These are phyloP conservation scores for Alternaria sp. DNA, from an alignment of 2,329 filamentous ascomycete species.

Conservation along the genomic window DNA sequence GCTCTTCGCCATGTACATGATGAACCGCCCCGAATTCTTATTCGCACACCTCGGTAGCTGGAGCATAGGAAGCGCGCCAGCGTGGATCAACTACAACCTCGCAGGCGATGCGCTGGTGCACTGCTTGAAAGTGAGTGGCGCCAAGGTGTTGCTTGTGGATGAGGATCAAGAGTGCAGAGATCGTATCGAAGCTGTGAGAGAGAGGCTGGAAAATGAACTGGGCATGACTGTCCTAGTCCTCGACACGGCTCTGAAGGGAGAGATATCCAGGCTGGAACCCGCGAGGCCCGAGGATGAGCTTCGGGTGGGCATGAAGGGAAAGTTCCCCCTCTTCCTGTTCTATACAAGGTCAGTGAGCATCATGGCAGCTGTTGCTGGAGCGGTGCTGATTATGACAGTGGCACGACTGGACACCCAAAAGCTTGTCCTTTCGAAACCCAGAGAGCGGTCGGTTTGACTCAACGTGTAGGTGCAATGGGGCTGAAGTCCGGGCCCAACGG, in stretches of 20 bases:
- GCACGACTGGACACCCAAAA: slow-evolving; percentile 79
- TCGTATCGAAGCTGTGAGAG: slow-evolving; percentile 63
- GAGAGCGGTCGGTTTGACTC: slow-evolving; percentile 53
- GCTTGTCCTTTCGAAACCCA: slow-evolving; percentile 68
- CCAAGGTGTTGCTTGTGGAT: slow-evolving; percentile 58
- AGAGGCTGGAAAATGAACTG: slow-evolving; percentile 61
- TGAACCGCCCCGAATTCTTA: slow-evolving; percentile 72
- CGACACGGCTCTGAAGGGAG: slow-evolving; percentile 57
- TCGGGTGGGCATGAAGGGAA: slow-evolving; percentile 60
- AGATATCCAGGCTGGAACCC: slow-evolving; percentile 58
- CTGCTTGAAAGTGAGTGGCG: slow-evolving; percentile 67
- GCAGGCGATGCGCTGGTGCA: slow-evolving; percentile 70
- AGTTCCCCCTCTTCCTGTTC: slow-evolving; percentile 69
- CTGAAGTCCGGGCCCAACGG: slow-evolving; percentile 51
- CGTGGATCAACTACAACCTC: slow-evolving; percentile 76
- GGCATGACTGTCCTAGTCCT: slow-evolving; percentile 67
- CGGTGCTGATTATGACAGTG: slow-evolving; percentile 54
- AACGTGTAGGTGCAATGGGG: slow-evolving; percentile 47
- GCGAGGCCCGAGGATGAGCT: slow-evolving; percentile 64
- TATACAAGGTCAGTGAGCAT: slow-evolving; percentile 66
- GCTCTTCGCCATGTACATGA: slow-evolving; percentile 71
- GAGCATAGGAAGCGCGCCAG: slow-evolving; percentile 72
- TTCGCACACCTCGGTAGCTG: slow-evolving; percentile 71
- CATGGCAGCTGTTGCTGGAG: not conserved
- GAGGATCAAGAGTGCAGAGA: slow-evolving; percentile 60